Conservation (phyloP, 108 stramenopile species). For the Cyclostephanos tholiformis region DNA sequence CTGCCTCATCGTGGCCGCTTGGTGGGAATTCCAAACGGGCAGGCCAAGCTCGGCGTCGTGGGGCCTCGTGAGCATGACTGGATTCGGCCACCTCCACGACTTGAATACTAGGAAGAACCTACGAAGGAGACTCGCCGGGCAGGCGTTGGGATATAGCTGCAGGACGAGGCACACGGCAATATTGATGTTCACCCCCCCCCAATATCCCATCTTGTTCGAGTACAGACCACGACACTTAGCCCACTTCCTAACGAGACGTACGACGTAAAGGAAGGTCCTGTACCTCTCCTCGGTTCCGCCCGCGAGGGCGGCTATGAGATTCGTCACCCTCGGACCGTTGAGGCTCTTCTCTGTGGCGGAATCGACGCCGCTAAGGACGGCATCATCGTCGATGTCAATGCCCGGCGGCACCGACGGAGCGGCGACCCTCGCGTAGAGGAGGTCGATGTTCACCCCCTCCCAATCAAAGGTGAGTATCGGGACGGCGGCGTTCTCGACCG, state of each 20-base stretch:
- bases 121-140: slow-evolving; percentile 80
- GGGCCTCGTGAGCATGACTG: slow-evolving; percentile 83
- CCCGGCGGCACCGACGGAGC: slow-evolving; percentile 73
- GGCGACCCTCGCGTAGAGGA: slow-evolving; percentile 93
- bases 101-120: slow-evolving; percentile 93
- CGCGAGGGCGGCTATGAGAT: slow-evolving; percentile 92
- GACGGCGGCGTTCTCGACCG: slow-evolving; percentile 91
- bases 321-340: slow-evolving; percentile 97
- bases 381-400: slow-evolving; percentile 96
- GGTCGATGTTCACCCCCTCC: slow-evolving; percentile 96
- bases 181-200: slow-evolving; percentile 98
- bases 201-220: slow-evolving; percentile 96
- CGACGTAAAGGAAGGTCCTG: slow-evolving; percentile 83
- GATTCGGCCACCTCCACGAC: slow-evolving; percentile 90
- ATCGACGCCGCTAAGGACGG: slow-evolving; percentile 91
- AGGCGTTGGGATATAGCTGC: slow-evolving; percentile 93
- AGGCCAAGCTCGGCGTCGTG: slow-evolving; percentile 86
- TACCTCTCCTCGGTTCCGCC: slow-evolving; percentile 77
- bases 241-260: slow-evolving; percentile 94
- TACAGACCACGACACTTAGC: slow-evolving; percentile 96
- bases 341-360: slow-evolving; percentile 91
- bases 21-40: slow-evolving; percentile 72
- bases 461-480: slow-evolving; percentile 99
- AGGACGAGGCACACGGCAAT: slow-evolving; percentile 93
- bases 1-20: slow-evolving; percentile 68